These are phyloP conservation scores for Bathelium albidoporum DNA, from an alignment of 495 filamentous ascomycete species.

Conservation along the genomic window DNA sequence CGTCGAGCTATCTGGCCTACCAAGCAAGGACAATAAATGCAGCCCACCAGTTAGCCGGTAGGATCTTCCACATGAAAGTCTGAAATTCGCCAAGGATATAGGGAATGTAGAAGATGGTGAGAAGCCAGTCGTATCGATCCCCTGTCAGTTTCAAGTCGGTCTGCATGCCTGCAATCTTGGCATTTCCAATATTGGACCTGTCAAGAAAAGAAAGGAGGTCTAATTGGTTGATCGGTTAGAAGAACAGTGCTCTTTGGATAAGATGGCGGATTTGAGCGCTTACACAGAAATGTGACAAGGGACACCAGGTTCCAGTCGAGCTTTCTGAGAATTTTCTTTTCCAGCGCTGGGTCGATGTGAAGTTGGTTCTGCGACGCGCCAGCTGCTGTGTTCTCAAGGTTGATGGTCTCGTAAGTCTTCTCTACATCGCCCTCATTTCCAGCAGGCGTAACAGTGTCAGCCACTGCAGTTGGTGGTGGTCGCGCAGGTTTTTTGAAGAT, in stretches of 20 bases:
- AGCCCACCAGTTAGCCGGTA: neutral
- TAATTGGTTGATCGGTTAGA: neutral
- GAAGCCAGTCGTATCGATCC: conserved; percentile 22
- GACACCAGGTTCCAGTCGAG: neutral
- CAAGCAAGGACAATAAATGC: neutral
- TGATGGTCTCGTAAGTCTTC: neutral
- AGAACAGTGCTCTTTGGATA: neutral
- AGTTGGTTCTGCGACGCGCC: neutral
- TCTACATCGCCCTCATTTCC: neutral
- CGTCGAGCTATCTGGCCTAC: neutral
- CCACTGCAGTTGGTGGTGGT: neutral
- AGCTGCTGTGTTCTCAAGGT: neutral
- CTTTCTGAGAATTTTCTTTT: neutral
- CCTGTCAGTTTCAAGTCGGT: conserved; percentile 32
- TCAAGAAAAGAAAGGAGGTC: conserved; percentile 32
- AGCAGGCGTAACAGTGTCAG: neutral
- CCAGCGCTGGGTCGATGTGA: neutral
- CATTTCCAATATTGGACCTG: conserved; percentile 40
- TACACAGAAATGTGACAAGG: neutral
- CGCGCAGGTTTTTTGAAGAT: neutral
- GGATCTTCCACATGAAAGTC: conserved; percentile 2
- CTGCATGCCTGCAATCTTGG: conserved; percentile 36
- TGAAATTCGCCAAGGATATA: conserved; percentile 2
- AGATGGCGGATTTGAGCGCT: neutral
- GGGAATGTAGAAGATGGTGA: conserved; percentile 16